Percentiles rank a stretch among this genome's conserved stretches.
Conservation (phyloP, 2,329 filamentous ascomycete genomes). For the Aspergillus oerlinghausenensis region DNA sequence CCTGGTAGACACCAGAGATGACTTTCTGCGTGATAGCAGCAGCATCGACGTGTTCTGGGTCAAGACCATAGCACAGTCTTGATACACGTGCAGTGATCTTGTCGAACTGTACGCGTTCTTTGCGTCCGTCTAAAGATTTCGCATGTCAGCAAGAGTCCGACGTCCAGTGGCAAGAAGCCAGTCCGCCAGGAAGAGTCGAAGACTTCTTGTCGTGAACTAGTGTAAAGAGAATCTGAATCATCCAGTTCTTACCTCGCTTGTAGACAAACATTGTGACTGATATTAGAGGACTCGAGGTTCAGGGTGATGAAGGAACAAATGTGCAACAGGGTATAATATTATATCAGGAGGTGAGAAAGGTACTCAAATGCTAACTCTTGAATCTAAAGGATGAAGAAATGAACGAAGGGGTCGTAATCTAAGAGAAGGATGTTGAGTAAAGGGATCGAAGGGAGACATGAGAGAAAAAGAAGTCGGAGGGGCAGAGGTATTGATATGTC, state of each 20-base stretch:
- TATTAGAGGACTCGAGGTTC: slow-evolving; percentile 6
- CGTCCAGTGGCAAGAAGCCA: slow-evolving; percentile 15
- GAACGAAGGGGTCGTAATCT: slow-evolving; percentile 8
- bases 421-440: slow-evolving; percentile 6
- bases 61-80: slow-evolving; percentile 93
- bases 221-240: not conserved
- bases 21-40: slow-evolving; percentile 99
- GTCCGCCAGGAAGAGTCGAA: not conserved
- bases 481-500: slow-evolving; percentile 30
- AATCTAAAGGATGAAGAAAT: slow-evolving; percentile 1
- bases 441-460: slow-evolving; percentile 16
- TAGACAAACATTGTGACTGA: slow-evolving; percentile 55
- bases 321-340: slow-evolving; percentile 20
- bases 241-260: slow-evolving; percentile 52
- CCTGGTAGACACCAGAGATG: slow-evolving; percentile 98
- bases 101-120: slow-evolving; percentile 99
- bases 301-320: slow-evolving; percentile 11
- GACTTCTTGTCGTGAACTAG: not conserved
- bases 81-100: slow-evolving; percentile 99
- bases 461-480: slow-evolving; percentile 24
- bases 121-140: slow-evolving; percentile 74
- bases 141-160: slow-evolving; percentile 16
- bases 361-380: not conserved
- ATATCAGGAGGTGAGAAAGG: not conserved
- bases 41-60: slow-evolving; percentile 91